These are phyloP conservation scores for Silene coronaria DNA, from an alignment of 179 eudicot genomes.

Conservation along the genomic window DNA sequence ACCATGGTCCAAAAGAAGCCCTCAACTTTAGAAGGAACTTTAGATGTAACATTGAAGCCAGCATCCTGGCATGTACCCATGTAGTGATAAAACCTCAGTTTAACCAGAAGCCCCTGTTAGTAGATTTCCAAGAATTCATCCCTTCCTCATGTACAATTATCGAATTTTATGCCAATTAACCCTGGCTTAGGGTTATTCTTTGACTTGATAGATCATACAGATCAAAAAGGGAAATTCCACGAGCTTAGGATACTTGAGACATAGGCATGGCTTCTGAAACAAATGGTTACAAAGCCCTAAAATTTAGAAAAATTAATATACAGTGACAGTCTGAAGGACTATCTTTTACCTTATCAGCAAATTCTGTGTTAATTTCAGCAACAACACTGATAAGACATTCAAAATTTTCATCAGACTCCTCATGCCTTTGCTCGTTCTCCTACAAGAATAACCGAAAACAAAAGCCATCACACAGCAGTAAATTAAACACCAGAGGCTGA, in stretches of 20 bases:
- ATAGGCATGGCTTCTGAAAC: not conserved
- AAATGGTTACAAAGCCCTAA: not conserved
- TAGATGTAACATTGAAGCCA: not conserved
- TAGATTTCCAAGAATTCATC: not conserved
- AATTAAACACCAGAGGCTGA: not conserved
- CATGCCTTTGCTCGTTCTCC: constrained; percentile 49
- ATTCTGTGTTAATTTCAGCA: constrained; percentile 45
- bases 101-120: not conserved
- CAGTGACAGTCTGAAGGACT: not conserved
- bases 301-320: not conserved
- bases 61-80: not conserved
- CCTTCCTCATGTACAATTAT: not conserved
- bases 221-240: not conserved
- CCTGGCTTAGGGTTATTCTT: not conserved
- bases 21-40: not conserved
- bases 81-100: not conserved
- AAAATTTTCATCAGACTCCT: constrained; percentile 40
- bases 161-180: not conserved
- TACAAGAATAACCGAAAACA: constrained; percentile 27
- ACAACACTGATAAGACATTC: constrained; percentile 74
- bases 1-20: not conserved
- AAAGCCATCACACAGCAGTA: constrained; percentile 18
- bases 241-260: not conserved
- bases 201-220: constrained; percentile 2
- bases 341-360: constrained; percentile 40